Base-by-base conservation (phyloP, 352 stramenopile genomes). In the Phytophthora palmivora region DNA sequence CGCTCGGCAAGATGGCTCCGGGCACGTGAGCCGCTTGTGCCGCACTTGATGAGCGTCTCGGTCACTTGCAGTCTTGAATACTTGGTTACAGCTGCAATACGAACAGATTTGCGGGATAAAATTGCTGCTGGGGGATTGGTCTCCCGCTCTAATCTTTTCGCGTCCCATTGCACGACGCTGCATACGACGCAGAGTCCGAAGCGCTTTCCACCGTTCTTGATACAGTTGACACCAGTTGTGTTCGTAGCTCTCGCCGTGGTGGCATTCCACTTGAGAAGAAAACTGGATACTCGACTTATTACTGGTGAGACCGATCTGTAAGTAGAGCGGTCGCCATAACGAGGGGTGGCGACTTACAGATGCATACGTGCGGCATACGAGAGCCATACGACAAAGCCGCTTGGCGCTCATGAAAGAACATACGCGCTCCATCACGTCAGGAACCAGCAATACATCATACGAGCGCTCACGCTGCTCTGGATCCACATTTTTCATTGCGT, bases 341-440 rank as follows among this genome's bases (percentile, higher is more conserved):
- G 67, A 62, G 2, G 67, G 45, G 1, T 60, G 69, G 2, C 44
- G 61, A 32, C 72, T 77, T 15, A 90, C 48, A 8, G 70, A 39
- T 1, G 72, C 72, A 62, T 90, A 87, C 0, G 45, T 58, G 4
- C 61, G 67, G 46, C 78, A 88, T 11, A 92, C 80, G 4, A 86
- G 59, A 4, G 80, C 67, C 12, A 92, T 70, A 9, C 82, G 78
- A 51, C 72, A 81, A 15, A 92, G 78, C 3, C 82, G 74, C 69
- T 90, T 92, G 10, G 80, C 78, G 34, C 72, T 92, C 77, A 92
- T 84, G 43, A 79, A 89, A 1, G 82, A 88, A 24, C 72, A 89
- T 26, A 92, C 77, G 1, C 63, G 67, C 55, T 90, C 80, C 80
- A 90, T 89, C 6, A 89, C 66, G 36, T 92, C 80, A 0, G 80